A percentile compares a stretch with the other conserved stretches of the same genome.
Evolutionary conservation across 2,329 filamentous ascomycete genomes (phyloP).

Genomic region (Neurospora sp.): DNA sequence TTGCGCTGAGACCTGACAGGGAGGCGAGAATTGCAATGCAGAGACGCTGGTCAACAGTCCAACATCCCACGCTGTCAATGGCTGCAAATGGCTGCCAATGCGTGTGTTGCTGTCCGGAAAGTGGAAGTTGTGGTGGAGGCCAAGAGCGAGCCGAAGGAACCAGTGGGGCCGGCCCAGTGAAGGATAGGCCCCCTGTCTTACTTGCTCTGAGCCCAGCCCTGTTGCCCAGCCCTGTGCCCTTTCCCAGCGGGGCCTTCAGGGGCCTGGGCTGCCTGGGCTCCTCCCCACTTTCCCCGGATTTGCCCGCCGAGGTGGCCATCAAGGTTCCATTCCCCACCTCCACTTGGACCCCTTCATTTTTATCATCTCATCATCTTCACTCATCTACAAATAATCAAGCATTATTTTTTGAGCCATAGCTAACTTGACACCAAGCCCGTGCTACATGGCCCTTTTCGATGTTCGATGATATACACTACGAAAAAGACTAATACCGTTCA

Average conservation of each 20-base stretch:
- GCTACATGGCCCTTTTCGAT: not conserved
- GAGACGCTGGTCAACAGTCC: not conserved
- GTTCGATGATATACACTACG: not conserved
- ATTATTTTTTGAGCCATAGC: not conserved
- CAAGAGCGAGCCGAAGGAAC: not conserved
- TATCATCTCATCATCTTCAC: not conserved
- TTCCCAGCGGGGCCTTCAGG: not conserved
- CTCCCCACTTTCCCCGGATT: not conserved
- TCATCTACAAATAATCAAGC: not conserved
- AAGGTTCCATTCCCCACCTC: not conserved
- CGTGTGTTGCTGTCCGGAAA: not conserved
- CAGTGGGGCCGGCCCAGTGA: not conserved
- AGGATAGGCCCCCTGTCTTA: not conserved
- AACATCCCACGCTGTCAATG: not conserved
- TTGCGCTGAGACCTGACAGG: not conserved
- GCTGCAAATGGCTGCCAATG: not conserved
- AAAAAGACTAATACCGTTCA: not conserved
- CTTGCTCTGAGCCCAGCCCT: not conserved
- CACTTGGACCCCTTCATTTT: not conserved
- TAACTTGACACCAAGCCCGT: too few species aligned
- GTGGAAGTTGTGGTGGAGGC: slow-evolving; percentile 1
- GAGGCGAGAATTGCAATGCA: not conserved
- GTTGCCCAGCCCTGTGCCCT: not conserved
- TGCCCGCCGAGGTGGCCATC: not conserved
- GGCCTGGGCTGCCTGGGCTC: not conserved